phyloP scores from a whole-genome alignment of 768 basidiomycete species.

The Mycena leptocephala region DNA sequence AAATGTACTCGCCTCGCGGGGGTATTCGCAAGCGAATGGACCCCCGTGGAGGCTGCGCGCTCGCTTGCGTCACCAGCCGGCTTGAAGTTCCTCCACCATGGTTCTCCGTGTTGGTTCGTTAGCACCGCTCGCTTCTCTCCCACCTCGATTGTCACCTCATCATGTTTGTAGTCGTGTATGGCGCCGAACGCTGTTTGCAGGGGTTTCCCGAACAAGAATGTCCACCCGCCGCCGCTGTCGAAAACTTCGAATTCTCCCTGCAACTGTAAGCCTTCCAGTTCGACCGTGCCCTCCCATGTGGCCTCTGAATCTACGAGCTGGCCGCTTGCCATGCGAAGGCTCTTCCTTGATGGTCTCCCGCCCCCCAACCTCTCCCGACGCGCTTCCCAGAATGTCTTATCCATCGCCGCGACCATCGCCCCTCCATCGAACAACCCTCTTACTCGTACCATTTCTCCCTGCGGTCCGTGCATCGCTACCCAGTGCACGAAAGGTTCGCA shows the following conservation, averaged over 20 bases:
- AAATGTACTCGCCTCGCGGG: no score
- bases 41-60: no score
- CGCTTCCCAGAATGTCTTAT: not conserved
- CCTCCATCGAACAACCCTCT: no score
- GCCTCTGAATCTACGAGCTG: no score
- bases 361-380: not conserved
- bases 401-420: slow-evolving; percentile 5
- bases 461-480: slow-evolving; percentile 28
- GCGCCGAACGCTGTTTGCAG: slow-evolving; percentile 27
- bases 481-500: slow-evolving; percentile 43
- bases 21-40: no score
- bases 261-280: slow-evolving; percentile 17
- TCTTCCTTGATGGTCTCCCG: slow-evolving; percentile 27
- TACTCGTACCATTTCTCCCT: slow-evolving; percentile 37
- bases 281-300: slow-evolving; percentile 35
- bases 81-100: not conserved
- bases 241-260: slow-evolving; percentile 41
- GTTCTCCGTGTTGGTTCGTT: not conserved
- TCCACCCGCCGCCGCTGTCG: slow-evolving; percentile 36
- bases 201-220: slow-evolving; percentile 37
- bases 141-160: not conserved
- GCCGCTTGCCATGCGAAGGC: slow-evolving; percentile 52
- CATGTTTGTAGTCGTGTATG: slow-evolving; percentile 19
- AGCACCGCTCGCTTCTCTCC: not conserved
- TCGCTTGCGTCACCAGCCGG: no score